Evolutionary conservation across 495 filamentous ascomycete genomes (phyloP).

Genomic region (Neurospora sp.): DNA sequence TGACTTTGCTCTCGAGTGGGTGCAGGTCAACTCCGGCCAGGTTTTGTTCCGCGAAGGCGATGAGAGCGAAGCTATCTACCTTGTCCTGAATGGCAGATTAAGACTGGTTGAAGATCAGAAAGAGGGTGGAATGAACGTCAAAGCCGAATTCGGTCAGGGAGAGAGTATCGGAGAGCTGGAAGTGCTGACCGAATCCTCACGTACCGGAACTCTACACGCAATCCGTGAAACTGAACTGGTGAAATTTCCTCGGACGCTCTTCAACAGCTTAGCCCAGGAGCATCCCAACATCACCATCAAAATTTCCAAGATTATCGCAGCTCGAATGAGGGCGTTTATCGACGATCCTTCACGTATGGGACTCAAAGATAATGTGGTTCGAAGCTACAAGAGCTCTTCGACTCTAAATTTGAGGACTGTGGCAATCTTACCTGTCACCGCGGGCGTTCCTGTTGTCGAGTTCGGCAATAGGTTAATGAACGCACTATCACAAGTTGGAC

Average conservation of each 20-base stretch:
- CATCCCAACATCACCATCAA: slow-evolving; percentile 98
- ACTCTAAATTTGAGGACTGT: slow-evolving; percentile 89
- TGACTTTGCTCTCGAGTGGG: slow-evolving; percentile 96
- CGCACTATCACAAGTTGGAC: slow-evolving; percentile 79
- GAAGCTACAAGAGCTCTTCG: slow-evolving; percentile 61
- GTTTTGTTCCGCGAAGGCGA: slow-evolving; percentile 90
- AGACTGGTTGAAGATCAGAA: slow-evolving; percentile 67
- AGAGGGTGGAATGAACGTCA: slow-evolving; percentile 75
- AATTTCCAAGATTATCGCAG: slow-evolving; percentile 96
- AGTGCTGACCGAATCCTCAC: slow-evolving; percentile 86
- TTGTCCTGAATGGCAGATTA: slow-evolving; percentile 87
- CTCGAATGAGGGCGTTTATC: slow-evolving; percentile 80
- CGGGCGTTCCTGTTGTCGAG: slow-evolving; percentile 87
- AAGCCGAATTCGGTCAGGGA: slow-evolving; percentile 91
- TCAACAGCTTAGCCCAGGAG: slow-evolving; percentile 94
- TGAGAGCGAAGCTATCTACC: slow-evolving; percentile 97
- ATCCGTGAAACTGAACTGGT: slow-evolving; percentile 95
- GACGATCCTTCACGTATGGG: slow-evolving; percentile 54
- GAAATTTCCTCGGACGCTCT: slow-evolving; percentile 89
- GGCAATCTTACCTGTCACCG: slow-evolving; percentile 80
- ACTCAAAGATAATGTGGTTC: slow-evolving; percentile 36
- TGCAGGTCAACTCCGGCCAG: slow-evolving; percentile 89
- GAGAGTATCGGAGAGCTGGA: slow-evolving; percentile 97
- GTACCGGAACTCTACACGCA: slow-evolving; percentile 84
- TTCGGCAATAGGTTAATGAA: slow-evolving; percentile 85